Conservation (phyloP, 2,329 filamentous ascomycete species). For the Diaporthe sp. region DNA sequence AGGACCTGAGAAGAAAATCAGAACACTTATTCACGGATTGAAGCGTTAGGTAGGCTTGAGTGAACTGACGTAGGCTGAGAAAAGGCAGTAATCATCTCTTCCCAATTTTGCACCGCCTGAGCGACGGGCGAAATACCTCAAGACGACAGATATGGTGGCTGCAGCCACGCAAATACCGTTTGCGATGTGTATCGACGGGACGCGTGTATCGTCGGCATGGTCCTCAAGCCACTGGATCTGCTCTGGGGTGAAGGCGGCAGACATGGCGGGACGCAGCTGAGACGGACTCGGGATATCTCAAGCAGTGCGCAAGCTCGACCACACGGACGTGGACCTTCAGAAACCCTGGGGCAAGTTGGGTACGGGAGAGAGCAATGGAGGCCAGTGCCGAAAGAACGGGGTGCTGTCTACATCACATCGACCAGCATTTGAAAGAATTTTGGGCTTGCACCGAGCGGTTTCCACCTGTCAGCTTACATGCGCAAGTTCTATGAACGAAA, state of each 20-base stretch:
- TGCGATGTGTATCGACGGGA: neutral
- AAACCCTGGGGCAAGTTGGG: neutral
- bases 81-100: slow-evolving; percentile 6
- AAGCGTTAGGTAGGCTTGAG: neutral
- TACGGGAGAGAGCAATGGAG: neutral
- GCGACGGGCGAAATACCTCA: neutral
- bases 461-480: no score
- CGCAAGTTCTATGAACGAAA: neutral
- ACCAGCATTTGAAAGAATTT: neutral
- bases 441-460: no score
- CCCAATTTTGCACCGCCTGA: neutral
- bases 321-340: neutral
- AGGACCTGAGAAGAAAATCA: neutral
- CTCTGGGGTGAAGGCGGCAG: neutral
- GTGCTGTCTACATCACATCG: neutral
- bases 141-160: neutral
- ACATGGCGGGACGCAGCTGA: neutral
- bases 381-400: no score
- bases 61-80: neutral
- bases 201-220: neutral
- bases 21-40: neutral
- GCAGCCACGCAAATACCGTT: neutral
- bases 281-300: neutral
- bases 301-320: neutral
- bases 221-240: neutral